Conservation (phyloP, 306 rosid genomes). For the Rosa multiflora region DNA sequence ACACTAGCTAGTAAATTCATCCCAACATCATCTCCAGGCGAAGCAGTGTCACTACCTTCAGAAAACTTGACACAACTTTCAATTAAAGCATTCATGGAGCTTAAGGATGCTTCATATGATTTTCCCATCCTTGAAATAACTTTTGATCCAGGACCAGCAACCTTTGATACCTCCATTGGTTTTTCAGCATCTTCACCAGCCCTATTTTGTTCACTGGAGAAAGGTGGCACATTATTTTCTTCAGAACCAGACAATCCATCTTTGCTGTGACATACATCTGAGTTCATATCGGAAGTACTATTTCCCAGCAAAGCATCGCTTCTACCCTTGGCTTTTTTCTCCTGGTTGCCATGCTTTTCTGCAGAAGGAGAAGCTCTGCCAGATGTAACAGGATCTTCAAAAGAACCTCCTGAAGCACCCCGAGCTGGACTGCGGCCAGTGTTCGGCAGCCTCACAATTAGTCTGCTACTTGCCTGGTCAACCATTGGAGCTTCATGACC, state of each 20-base stretch:
- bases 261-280: constrained; percentile 51
- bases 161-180: constrained; percentile 42
- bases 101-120: constrained; percentile 63
- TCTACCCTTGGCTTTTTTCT: constrained; percentile 45
- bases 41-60: constrained; percentile 41
- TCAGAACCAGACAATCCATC: constrained; percentile 56
- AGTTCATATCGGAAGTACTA: constrained; percentile 43
- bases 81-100: constrained; percentile 73
- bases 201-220: constrained; percentile 42
- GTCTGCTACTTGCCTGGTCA: constrained; percentile 54
- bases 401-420: constrained; percentile 49
- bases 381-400: constrained; percentile 52
- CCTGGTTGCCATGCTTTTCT: constrained; percentile 61
- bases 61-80: constrained; percentile 82
- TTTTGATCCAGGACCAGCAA: constrained; percentile 49
- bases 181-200: constrained; percentile 44
- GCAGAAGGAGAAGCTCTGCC: constrained; percentile 62
- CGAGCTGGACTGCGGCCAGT: constrained; percentile 58
- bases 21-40: constrained; percentile 69
- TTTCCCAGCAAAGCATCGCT: constrained; percentile 40
- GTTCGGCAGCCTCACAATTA: constrained; percentile 72
- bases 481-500: constrained; percentile 39
- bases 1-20: constrained; percentile 96
- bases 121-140: constrained; percentile 43
- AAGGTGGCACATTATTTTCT: constrained; percentile 52